Percentiles rank a stretch among this genome's conserved stretches.
phyloP scores from a whole-genome alignment of 2,329 filamentous ascomycete genomes.

The Colletotrichum sp. region DNA sequence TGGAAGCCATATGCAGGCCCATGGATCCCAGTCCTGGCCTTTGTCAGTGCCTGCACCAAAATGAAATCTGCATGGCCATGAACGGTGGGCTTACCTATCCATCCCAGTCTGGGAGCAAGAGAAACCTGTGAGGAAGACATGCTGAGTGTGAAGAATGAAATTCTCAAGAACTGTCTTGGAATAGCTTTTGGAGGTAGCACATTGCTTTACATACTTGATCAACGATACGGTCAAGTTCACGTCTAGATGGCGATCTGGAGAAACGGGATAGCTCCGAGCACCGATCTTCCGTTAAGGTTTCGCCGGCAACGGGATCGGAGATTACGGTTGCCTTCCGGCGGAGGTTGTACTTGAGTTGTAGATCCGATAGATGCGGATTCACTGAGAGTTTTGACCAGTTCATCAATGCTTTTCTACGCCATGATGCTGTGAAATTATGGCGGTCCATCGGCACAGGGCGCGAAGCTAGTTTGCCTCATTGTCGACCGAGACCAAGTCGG shows the following conservation, averaged over 20 bases:
- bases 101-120: not conserved
- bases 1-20: not conserved
- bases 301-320: not conserved
- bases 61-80: not conserved
- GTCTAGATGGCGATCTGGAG: not conserved
- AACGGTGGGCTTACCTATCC: not conserved
- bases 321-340: not conserved
- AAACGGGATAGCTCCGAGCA: not conserved
- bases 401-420: not conserved
- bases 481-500: not conserved
- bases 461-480: not conserved
- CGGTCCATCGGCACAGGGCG: not conserved
- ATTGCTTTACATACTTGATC: not conserved
- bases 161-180: not conserved
- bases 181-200: not conserved
- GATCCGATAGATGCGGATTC: not conserved
- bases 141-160: not conserved
- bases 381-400: not conserved
- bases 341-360: not conserved
- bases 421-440: not conserved
- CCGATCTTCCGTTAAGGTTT: not conserved
- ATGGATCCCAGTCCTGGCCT: not conserved
- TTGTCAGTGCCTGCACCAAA: not conserved
- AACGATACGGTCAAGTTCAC: not conserved
- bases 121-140: not conserved